phyloP scores from a whole-genome alignment of 139 green algal genomes.

The Chara braunii region DNA sequence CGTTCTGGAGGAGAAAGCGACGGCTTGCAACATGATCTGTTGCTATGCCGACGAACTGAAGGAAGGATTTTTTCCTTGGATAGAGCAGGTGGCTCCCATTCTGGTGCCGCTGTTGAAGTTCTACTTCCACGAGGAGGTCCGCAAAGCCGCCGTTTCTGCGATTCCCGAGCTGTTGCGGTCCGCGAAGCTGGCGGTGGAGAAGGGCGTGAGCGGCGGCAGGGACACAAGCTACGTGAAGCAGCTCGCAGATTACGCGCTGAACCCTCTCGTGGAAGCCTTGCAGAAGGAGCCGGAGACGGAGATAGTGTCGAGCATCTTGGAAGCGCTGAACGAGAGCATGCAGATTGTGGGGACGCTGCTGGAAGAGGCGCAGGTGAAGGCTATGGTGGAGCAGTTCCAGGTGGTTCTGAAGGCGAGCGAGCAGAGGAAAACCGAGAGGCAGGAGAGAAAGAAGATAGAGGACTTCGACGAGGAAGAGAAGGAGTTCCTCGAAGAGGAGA shows the following conservation, averaged over 20 bases:
- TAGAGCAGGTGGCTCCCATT: conserved; percentile 66
- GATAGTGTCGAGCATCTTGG: conserved; percentile 37
- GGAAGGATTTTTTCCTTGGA: conserved; percentile 88
- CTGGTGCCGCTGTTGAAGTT: conserved; percentile 85
- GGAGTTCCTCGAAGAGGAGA: conserved; percentile 81
- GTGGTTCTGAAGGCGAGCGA: conserved; percentile 55
- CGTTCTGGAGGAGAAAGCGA: conserved; percentile 92
- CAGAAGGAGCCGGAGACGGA: conserved; percentile 44
- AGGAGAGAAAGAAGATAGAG: conserved; percentile 52
- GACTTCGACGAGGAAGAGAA: conserved; percentile 95
- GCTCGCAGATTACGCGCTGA: conserved; percentile 62
- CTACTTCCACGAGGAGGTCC: conserved; percentile 91
- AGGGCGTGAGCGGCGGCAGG: conserved; percentile 42
- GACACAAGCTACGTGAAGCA: conserved; percentile 50
- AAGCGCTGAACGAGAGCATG: conserved; percentile 27
- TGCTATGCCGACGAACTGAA: conserved; percentile 96
- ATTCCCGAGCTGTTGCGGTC: conserved; percentile 79
- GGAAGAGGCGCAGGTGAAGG: conserved; percentile 22
- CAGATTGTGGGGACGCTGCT: conserved; percentile 29
- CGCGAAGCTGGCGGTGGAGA: conserved; percentile 58
- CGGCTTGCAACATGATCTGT: conserved; percentile 93
- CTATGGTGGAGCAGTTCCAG: conserved; percentile 57
- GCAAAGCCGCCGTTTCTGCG: conserved; percentile 52
- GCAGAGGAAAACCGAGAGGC: conserved; percentile 45
- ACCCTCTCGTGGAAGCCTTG: conserved; percentile 58